Conservation (phyloP, 2,329 filamentous ascomycete species). For the Chaetomiaceae sp. region DNA sequence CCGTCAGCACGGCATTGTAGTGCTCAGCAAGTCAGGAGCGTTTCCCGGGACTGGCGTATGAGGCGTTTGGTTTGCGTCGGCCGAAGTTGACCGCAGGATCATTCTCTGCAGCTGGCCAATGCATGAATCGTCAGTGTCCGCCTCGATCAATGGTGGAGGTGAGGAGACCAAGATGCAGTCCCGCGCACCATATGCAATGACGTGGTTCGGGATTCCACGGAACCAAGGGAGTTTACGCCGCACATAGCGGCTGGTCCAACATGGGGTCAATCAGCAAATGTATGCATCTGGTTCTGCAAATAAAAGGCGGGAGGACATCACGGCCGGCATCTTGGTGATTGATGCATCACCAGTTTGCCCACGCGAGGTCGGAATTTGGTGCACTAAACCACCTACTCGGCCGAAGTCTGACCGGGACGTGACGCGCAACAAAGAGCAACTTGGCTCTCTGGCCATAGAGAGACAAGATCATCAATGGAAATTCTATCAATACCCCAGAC, state of each 20-base stretch:
- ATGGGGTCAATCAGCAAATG: neutral
- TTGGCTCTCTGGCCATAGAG: too few relatives aligned
- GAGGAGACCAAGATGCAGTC: neutral
- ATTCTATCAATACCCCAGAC: neutral
- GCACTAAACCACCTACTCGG: too few relatives aligned
- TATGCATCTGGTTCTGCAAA: too few relatives aligned
- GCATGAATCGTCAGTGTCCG: neutral
- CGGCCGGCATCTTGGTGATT: neutral
- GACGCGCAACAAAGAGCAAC: too few relatives aligned
- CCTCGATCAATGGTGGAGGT: neutral
- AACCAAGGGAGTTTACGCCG: neutral
- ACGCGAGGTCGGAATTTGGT: too few relatives aligned
- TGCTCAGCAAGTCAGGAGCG: conserved; percentile 86
- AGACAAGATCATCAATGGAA: too few relatives aligned
- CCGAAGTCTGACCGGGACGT: too few relatives aligned
- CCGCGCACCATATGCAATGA: neutral
- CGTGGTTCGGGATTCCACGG: neutral
- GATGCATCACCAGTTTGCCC: too few relatives aligned
- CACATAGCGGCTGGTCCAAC: neutral
- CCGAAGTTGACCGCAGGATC: neutral
- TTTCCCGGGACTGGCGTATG: conserved; percentile 84
- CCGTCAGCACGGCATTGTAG: conserved; percentile 81
- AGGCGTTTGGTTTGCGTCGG: conserved; percentile 1
- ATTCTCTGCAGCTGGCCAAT: neutral
- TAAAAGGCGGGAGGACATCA: neutral